Base-by-base conservation (phyloP, 2,329 filamentous ascomycete genomes). In the Verticillium longisporum region DNA sequence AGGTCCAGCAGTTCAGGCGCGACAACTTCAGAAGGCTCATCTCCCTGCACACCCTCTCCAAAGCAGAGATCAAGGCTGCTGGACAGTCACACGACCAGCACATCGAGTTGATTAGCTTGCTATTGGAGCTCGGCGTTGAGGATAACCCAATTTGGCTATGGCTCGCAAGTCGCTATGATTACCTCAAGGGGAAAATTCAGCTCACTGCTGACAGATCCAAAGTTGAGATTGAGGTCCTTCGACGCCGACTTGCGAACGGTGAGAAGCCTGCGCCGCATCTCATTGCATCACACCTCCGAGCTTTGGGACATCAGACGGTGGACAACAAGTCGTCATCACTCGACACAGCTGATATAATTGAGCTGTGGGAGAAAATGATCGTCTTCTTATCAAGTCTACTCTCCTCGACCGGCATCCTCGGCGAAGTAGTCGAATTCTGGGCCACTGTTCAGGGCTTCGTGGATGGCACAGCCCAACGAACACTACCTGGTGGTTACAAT, bases 121-220 rank as follows among this genome's bases (percentile, higher is more conserved):
- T 99, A 59, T 78, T 99, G n/a, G 94, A 99, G 73, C 80, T 99
- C 21, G 96, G 95, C 6, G 92, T 97, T 2, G 90, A 96, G 10
- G 92, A 98, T 62, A 99, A 96, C 68, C 95, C 95, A 1, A 96
- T 99, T 64, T 97, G 91, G 91, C 84, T 96, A 11, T 99, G 95
- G 93, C 85, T 99, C 32, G 79, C 94, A 60, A 97, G 92, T 69
- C 88, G 91, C 55, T 96, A 93, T 70, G 91, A 97, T 65, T 88
- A 93, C 69, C 81, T 99, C 61, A 97, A 95, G 74, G 87, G 87
- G 65, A 96, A 91, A 71, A 94, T 98, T 59, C 85, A 86, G 53
- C 80, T 84, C 0, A 89, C 88, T 14, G 91, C 92, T 59, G 92
- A 98, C 65, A 87, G 92, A n/a, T 88, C 90, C 59, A 91, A 90